These are phyloP conservation scores for Kazachstania viticola DNA, from an alignment of 805 yeast genomes.

Conservation along the genomic window DNA sequence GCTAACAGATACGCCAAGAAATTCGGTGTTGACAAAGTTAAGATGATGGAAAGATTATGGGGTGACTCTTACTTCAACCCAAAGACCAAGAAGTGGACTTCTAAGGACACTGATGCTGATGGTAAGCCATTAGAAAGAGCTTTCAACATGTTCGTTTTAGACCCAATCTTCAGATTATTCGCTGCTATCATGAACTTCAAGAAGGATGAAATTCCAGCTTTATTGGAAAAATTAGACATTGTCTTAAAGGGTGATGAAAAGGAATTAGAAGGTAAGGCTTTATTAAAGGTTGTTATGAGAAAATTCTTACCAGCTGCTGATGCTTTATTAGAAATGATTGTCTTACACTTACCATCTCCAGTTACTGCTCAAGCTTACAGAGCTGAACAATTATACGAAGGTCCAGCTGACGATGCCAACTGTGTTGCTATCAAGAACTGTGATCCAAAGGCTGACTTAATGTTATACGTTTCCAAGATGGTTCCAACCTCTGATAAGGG, in stretches of 20 bases:
- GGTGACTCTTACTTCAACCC: conserved; percentile 99
- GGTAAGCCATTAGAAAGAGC: conserved; percentile 97
- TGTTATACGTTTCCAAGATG: conserved; percentile 99
- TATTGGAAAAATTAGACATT: conserved; percentile 90
- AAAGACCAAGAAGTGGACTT: conserved; percentile 99
- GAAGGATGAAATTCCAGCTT: conserved; percentile 89
- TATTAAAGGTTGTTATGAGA: conserved; percentile 97
- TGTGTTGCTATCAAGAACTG: conserved; percentile 93
- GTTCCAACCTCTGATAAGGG: conserved; percentile 99
- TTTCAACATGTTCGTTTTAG: conserved; percentile 97
- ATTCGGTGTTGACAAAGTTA: conserved; percentile 95
- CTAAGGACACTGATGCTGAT: conserved; percentile 88
- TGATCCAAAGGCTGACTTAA: conserved; percentile 95
- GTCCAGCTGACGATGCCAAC: conserved; percentile 89
- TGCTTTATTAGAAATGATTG: conserved; percentile 97
- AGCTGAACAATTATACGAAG: conserved; percentile 98
- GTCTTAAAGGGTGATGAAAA: conserved; percentile 90
- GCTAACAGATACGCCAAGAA: conserved; percentile 97
- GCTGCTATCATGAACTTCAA: conserved; percentile 97
- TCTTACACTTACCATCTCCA: conserved; percentile 97
- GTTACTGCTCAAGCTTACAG: conserved; percentile 98
- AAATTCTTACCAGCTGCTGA: conserved; percentile 99
- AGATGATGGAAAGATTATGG: conserved; percentile 99
- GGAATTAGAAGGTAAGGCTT: conserved; percentile 97
- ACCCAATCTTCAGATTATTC: conserved; percentile 97